These are phyloP conservation scores for Scorias spongiosa DNA, from an alignment of 2,329 filamentous ascomycete genomes.

Conservation along the genomic window DNA sequence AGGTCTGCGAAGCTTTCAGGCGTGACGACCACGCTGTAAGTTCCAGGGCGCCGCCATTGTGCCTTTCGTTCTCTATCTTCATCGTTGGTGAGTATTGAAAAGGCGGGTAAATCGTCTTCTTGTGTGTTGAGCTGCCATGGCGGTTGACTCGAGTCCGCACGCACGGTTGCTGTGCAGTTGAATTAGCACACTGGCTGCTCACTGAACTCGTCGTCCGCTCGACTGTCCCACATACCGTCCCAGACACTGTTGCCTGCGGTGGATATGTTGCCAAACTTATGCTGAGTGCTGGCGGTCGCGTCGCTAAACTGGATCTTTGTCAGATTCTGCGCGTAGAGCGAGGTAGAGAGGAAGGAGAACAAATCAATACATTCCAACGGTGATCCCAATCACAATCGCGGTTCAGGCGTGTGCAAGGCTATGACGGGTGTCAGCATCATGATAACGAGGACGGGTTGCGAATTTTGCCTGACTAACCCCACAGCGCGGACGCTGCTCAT, in stretches of 20 bases:
- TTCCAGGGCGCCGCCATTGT: conserved; percentile 34
- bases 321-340: background rate
- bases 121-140: conserved; percentile 1
- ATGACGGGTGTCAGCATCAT: background rate
- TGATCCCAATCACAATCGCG: conserved; percentile 44
- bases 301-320: conserved; percentile 17
- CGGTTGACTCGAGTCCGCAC: too few relatives aligned
- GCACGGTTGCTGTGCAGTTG: too few relatives aligned
- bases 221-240: conserved; percentile 33
- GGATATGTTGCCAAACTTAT: conserved; percentile 28
- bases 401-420: conserved; percentile 41
- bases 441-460: background rate
- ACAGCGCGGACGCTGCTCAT: conserved; percentile 39
- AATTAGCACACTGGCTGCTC: too few relatives aligned
- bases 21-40: conserved; percentile 40
- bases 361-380: conserved; percentile 22
- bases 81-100: conserved; percentile 37
- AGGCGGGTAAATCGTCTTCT: conserved; percentile 38
- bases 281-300: conserved; percentile 18
- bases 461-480: conserved; percentile 25
- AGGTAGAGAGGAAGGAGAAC: background rate
- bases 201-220: too few relatives aligned
- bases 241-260: conserved; percentile 38
- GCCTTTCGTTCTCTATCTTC: conserved; percentile 45
- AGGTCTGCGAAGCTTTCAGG: conserved; percentile 38